phyloP scores from a whole-genome alignment of 2,329 filamentous ascomycete species.

The Pseudocercospora pini-densiflorae region DNA sequence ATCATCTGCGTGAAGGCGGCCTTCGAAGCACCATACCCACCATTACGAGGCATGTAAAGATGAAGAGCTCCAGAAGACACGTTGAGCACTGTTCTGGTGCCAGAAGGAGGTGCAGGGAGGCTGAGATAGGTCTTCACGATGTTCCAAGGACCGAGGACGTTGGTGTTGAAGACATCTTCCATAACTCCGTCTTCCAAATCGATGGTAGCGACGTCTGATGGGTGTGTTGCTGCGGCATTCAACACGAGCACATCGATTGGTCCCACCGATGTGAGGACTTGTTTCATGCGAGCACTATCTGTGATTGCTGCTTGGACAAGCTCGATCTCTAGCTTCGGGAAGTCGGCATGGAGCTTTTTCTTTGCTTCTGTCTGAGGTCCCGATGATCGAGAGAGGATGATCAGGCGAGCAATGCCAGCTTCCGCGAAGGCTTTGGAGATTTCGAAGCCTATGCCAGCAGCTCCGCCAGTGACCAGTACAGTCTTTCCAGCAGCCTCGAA shows the following conservation, averaged over 20 bases:
- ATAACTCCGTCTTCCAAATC: constrained; percentile 36
- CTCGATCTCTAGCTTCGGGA: constrained; percentile 39
- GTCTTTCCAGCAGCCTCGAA: constrained; percentile 34
- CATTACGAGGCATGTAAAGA: constrained; percentile 26
- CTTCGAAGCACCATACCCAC: constrained; percentile 22
- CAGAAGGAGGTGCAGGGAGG: constrained; percentile 33
- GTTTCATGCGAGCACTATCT: constrained; percentile 31
- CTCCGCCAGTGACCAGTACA: constrained; percentile 33
- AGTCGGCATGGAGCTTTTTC: constrained; percentile 41
- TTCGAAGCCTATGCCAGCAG: constrained; percentile 31
- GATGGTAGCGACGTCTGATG: constrained; percentile 36
- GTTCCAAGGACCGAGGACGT: constrained; percentile 42
- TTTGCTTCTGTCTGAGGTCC: constrained; percentile 44
- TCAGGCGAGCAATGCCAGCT: constrained; percentile 28
- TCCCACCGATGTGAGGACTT: constrained; percentile 39
- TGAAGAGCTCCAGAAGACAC: constrained; percentile 44
- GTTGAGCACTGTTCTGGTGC: constrained; percentile 39
- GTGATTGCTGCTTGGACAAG: constrained; percentile 39
- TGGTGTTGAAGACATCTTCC: constrained; percentile 37
- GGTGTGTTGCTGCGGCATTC: constrained; percentile 43
- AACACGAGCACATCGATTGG: constrained; percentile 49
- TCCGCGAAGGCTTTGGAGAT: constrained; percentile 33
- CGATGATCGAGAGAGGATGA: constrained; percentile 35
- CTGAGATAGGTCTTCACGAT: constrained; percentile 44
- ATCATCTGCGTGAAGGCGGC: constrained; percentile 21